Evolutionary conservation across 169 alveolate genomes (phyloP).

Genomic region (Neospora caninum): DNA sequence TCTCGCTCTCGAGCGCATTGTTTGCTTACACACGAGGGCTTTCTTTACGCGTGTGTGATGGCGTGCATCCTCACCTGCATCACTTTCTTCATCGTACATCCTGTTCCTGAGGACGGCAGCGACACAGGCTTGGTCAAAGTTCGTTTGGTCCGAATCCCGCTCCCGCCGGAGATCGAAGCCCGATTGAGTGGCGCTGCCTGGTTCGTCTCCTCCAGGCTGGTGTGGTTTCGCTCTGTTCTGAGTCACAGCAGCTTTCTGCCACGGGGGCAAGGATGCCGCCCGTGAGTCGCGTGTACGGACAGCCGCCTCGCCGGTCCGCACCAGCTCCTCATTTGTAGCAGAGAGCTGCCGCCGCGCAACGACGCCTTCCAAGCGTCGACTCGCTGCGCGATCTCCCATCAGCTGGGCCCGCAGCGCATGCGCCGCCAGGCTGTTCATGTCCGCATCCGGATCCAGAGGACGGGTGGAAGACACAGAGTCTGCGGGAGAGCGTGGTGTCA

Average conservation of each 20-base stretch:
- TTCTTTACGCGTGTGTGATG: too few relatives aligned
- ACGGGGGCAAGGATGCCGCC: not conserved
- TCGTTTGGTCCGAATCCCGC: not conserved
- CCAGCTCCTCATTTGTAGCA: not conserved
- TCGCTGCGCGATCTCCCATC: not conserved
- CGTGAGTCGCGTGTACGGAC: not conserved
- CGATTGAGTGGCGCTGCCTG: not conserved
- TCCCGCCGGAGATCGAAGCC: not conserved
- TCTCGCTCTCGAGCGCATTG: too few relatives aligned
- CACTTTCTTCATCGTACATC: not conserved
- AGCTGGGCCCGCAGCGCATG: not conserved
- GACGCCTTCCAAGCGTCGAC: not conserved
- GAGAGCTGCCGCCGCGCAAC: not conserved
- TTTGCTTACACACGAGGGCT: too few relatives aligned
- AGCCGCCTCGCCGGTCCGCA: not conserved
- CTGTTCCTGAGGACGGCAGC: not conserved
- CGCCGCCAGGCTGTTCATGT: conserved; percentile 20
- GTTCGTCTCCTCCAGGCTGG: not conserved
- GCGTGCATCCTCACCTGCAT: not conserved
- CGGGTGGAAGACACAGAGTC: not conserved
- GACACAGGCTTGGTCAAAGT: not conserved
- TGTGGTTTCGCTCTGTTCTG: not conserved
- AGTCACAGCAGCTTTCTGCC: not conserved
- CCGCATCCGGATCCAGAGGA: not conserved
- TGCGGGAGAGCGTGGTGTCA: not conserved